Conservation (phyloP, 805 yeast genomes). For the Lipomyces lipofer region DNA sequence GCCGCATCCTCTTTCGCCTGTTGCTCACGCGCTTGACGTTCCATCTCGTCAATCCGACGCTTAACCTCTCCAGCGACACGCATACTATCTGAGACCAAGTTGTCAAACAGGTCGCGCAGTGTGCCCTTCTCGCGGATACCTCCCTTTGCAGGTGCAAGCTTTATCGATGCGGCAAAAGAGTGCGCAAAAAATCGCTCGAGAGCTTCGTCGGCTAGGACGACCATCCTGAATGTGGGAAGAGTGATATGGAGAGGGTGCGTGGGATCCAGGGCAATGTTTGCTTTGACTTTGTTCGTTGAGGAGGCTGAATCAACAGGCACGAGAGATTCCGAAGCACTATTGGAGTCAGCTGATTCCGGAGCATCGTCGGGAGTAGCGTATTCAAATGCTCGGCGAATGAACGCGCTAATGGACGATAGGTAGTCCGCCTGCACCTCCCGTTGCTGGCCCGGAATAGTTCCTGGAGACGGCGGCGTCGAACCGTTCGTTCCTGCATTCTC, state of each 20-base stretch:
- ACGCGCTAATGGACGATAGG: constrained; percentile 80
- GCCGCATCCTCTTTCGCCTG: constrained; percentile 35
- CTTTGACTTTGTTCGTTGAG: constrained; percentile 44
- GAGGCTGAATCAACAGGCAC: constrained; percentile 32
- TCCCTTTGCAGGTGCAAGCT: constrained; percentile 27
- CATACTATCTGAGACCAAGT: constrained; percentile 86
- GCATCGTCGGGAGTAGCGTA: constrained; percentile 55
- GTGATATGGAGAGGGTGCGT: constrained; percentile 70
- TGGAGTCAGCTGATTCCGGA: constrained; percentile 31
- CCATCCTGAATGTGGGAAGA: constrained; percentile 91
- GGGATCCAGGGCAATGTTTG: constrained; percentile 83
- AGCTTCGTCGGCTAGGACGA: constrained; percentile 88
- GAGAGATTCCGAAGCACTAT: constrained; percentile 6
- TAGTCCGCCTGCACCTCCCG: constrained; percentile 47
- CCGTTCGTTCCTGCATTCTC: constrained; percentile 8
- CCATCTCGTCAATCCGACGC: constrained; percentile 69
- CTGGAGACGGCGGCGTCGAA: constrained; percentile 8
- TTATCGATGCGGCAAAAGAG: constrained; percentile 33
- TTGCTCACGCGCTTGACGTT: constrained; percentile 37
- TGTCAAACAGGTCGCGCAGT: constrained; percentile 85
- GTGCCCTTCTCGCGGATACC: constrained; percentile 33
- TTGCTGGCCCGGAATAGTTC: neutral
- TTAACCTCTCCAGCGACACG: constrained; percentile 88
- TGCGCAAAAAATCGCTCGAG: constrained; percentile 79
- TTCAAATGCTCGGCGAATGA: constrained; percentile 84